Conservation (phyloP, 805 yeast genomes). For the Metschnikowia aberdeeniae region DNA sequence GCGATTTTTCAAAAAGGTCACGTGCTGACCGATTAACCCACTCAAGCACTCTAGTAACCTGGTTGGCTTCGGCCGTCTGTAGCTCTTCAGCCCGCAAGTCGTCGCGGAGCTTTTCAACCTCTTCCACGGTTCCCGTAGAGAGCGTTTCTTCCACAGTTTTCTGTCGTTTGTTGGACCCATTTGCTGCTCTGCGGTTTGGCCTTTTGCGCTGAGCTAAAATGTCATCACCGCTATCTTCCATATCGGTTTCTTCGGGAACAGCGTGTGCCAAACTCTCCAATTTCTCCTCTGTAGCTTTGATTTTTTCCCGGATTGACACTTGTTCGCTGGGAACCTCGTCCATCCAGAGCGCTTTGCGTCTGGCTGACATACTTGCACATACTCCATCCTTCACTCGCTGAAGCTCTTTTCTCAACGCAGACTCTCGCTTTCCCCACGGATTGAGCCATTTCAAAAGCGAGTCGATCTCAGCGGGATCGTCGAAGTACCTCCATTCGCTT, state of each 20-base stretch:
- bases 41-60: slow-evolving; percentile 44
- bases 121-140: slow-evolving; percentile 25
- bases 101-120: slow-evolving; percentile 20
- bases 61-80: slow-evolving; percentile 36
- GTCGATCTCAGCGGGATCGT: slow-evolving; percentile 54
- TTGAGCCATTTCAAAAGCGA: slow-evolving; percentile 62
- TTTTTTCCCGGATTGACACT: slow-evolving; percentile 12
- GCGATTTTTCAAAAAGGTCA: slow-evolving; percentile 47
- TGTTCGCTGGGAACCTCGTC: slow-evolving; percentile 36
- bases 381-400: slow-evolving; percentile 49
- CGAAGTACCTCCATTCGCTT: slow-evolving; percentile 68
- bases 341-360: slow-evolving; percentile 51
- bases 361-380: slow-evolving; percentile 50
- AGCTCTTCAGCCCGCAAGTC: slow-evolving; percentile 30
- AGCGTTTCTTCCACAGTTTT: slow-evolving; percentile 31
- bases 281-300: slow-evolving; percentile 9
- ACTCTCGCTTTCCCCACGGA: slow-evolving; percentile 72
- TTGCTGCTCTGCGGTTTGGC: slow-evolving; percentile 25
- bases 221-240: slow-evolving; percentile 30
- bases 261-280: slow-evolving; percentile 6
- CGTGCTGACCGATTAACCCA: slow-evolving; percentile 63
- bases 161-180: slow-evolving; percentile 35
- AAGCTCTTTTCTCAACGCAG: slow-evolving; percentile 59
- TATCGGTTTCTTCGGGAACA: slow-evolving; percentile 11
- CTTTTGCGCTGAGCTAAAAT: slow-evolving; percentile 24